Conservation (phyloP, 495 filamentous ascomycete species). For the Penicillium malachiteum region DNA sequence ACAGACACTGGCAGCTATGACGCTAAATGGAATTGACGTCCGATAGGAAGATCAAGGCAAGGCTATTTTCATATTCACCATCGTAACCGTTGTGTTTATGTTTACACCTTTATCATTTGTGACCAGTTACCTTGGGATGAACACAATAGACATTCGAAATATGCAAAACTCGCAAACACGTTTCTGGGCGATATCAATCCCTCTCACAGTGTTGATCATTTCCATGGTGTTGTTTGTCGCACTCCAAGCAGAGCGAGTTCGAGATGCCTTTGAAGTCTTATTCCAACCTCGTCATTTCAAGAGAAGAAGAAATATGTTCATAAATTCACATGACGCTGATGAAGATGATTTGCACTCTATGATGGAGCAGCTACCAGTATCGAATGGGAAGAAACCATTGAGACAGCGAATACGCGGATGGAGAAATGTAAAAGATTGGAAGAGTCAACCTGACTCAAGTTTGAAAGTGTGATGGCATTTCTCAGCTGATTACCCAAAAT, state of each 20-base stretch:
- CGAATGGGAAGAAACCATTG: background rate
- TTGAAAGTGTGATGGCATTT: background rate
- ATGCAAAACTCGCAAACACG: constrained; percentile 46
- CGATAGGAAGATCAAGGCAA: constrained; percentile 21
- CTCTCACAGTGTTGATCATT: constrained; percentile 40
- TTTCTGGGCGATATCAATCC: constrained; percentile 50
- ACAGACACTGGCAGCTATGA: background rate
- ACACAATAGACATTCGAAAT: constrained; percentile 49
- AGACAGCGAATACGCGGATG: background rate
- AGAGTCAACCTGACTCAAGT: background rate
- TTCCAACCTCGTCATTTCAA: background rate
- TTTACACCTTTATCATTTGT: constrained; percentile 43
- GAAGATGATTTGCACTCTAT: background rate
- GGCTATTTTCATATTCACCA: constrained; percentile 38
- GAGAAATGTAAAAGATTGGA: background rate
- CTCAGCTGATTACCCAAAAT: too few relatives aligned
- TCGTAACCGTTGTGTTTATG: constrained; percentile 50
- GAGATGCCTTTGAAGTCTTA: background rate
- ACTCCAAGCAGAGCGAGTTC: background rate
- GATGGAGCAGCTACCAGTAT: background rate
- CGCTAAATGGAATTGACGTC: background rate
- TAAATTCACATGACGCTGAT: background rate
- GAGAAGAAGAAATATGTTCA: background rate
- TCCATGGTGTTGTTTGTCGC: background rate
- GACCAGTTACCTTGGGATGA: constrained; percentile 45